Evolutionary conservation across 495 filamentous ascomycete species (phyloP).

Genomic region (Elasticomyces elasticus): DNA sequence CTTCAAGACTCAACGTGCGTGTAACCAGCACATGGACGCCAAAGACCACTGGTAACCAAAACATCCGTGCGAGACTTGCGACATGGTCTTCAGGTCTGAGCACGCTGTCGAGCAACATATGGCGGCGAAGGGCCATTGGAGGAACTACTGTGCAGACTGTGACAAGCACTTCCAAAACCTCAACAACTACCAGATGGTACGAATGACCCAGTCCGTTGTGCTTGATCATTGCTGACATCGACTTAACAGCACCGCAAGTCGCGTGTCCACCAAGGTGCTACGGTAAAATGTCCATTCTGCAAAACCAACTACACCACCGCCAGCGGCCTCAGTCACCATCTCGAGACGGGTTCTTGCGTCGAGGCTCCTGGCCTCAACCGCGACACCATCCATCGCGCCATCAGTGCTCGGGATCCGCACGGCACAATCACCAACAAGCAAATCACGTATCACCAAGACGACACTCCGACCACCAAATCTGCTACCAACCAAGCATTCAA

Average conservation of each 20-base stretch:
- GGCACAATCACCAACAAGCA: slow-evolving; percentile 37
- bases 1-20: slow-evolving; percentile 12
- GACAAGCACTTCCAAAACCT: slow-evolving; percentile 31
- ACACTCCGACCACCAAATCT: not conserved
- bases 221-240: not conserved
- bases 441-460: slow-evolving; percentile 12
- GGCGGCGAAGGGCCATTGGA: slow-evolving; percentile 28
- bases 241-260: slow-evolving; percentile 38
- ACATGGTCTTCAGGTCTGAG: slow-evolving; percentile 22
- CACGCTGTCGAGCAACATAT: slow-evolving; percentile 33
- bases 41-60: slow-evolving; percentile 23
- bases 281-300: slow-evolving; percentile 45
- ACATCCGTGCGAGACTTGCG: slow-evolving; percentile 35
- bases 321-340: slow-evolving; percentile 39
- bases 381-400: slow-evolving; percentile 39
- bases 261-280: slow-evolving; percentile 67
- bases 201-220: not conserved
- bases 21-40: slow-evolving; percentile 21
- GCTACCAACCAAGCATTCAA: slow-evolving; percentile 32
- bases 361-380: slow-evolving; percentile 32
- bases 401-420: slow-evolving; percentile 39
- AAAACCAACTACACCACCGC: slow-evolving; percentile 31
- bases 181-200: slow-evolving; percentile 36
- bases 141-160: slow-evolving; percentile 35
- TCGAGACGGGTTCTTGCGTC: slow-evolving; percentile 37